phyloP scores from a whole-genome alignment of 257 asterid genomes.

The Eucommia ulmoides region DNA sequence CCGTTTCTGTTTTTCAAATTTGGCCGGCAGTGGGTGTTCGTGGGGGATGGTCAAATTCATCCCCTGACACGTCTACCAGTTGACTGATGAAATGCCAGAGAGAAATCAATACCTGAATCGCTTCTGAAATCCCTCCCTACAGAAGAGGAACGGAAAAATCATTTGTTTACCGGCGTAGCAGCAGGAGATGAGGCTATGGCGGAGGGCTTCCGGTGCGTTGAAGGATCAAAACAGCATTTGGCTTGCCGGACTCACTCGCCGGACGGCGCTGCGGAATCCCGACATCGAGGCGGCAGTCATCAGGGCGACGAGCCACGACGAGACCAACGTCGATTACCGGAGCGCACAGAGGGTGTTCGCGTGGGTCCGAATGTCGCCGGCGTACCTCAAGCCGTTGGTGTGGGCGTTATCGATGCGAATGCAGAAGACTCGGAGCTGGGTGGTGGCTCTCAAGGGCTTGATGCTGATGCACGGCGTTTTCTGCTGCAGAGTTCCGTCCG shows the following conservation, averaged over 20 bases:
- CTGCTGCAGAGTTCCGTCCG: slow-evolving; percentile 27
- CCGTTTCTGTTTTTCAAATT: no score
- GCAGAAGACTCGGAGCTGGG: slow-evolving; percentile 42
- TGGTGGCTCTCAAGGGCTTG: slow-evolving; percentile 64
- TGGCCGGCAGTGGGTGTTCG: no score
- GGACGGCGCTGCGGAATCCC: slow-evolving; percentile 60
- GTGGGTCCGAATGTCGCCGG: slow-evolving; percentile 63
- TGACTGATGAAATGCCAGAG: no score
- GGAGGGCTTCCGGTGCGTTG: slow-evolving; percentile 45
- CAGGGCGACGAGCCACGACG: slow-evolving; percentile 65
- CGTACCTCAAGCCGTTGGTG: slow-evolving; percentile 48
- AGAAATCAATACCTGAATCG: no score
- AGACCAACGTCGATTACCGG: slow-evolving; percentile 25
- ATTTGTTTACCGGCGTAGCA: no score
- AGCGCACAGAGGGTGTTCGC: slow-evolving; percentile 37
- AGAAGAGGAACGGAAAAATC: no score
- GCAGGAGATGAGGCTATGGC: slow-evolving; percentile 68
- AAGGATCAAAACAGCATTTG: slow-evolving; percentile 68
- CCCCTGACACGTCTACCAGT: no score
- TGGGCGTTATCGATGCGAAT: slow-evolving; percentile 55
- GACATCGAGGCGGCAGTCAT: slow-evolving; percentile 67
- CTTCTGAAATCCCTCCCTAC: no score
- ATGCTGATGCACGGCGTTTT: slow-evolving; percentile 54
- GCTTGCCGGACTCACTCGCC: slow-evolving; percentile 43
- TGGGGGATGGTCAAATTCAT: no score